Percentiles rank a stretch among this genome's conserved stretches.
Evolutionary conservation across 75 land plant species (phyloP).

Genomic region (Pinus taeda): DNA sequence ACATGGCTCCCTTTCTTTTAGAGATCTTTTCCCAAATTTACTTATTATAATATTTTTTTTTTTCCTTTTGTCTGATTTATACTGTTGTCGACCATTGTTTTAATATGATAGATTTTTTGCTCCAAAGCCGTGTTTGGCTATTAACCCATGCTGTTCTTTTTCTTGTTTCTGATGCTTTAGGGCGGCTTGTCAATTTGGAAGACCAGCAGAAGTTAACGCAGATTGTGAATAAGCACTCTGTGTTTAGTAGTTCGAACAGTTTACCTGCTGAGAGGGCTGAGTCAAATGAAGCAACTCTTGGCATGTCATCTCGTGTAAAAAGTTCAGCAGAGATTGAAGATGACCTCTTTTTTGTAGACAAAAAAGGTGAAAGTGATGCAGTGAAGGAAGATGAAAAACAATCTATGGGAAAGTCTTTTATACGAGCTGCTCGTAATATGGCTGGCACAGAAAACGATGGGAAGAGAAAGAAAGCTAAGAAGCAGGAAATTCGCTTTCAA

Average conservation of each 20-base stretch:
- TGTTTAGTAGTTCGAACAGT: no score
- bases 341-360: no score
- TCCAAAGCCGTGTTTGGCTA: background rate
- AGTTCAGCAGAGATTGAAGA: no score
- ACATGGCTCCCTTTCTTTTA: background rate
- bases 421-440: no score
- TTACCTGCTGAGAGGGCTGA: no score
- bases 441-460: background rate
- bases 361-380: no score
- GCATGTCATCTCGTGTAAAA: no score
- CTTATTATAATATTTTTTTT: background rate
- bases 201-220: background rate
- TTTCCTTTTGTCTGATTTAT: background rate
- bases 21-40: background rate
- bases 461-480: background rate
- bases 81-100: background rate
- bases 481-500: background rate
- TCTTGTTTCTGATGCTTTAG: slow-evolving; percentile 4
- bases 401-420: no score
- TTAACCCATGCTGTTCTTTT: background rate
- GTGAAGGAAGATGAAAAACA: no score
- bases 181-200: slow-evolving; percentile 4
- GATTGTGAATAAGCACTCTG: no score
- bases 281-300: no score
- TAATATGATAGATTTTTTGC: background rate